Base-by-base conservation (phyloP, 176 grass and related monocot species). In the Musa schizocarpa region DNA sequence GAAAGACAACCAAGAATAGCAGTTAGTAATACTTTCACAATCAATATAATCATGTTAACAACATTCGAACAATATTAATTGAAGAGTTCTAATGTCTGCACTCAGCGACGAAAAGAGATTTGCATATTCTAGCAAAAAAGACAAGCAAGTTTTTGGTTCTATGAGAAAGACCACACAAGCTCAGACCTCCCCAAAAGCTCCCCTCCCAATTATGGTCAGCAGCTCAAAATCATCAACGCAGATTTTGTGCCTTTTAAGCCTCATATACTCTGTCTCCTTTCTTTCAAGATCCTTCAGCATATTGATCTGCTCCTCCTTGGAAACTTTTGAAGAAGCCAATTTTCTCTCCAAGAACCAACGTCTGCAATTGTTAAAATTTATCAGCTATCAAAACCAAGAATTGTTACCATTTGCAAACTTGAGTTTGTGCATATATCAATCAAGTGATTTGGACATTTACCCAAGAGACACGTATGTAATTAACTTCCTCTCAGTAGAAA, bases 181-280 rank as follows among this genome's bases (percentile, higher is more conserved):
- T 25, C 54, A 50, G 17, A 79, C 77, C 77, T 79, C 77, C 14
- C 77, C 77, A 25, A 79, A 79, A 79, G 77, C 77, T 57, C 77
- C 77, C n/a, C 65, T 71, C n/a, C 77, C 77, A 59, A 79, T 79
- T 14, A 57, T 79, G 14, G 77, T 79, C 25, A 79, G 65, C 26
- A 71, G 50, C 29, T 79, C 77, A 71, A 79, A 79, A 50, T 79
- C 77, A 50, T 69, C 77, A 52, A 71, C 77, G 22, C 77, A 67
- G 51, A 79, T 79, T 50, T 79, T 79, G 66, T 79, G 77, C 77
- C 77, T 67, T 71, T 79, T 67, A 34, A 79, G 77, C 17, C 77
- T 68, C 67, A 79, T 79, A 67, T 50, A 79, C 17, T 79, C 65
- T 17, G 77, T 69, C 29, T 79, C 77, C 66, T 79, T 79, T 29